A percentile compares a stretch with the other conserved stretches of the same genome.
Conservation (phyloP, 23 red algal species). For the Gracilaria gracilis region DNA sequence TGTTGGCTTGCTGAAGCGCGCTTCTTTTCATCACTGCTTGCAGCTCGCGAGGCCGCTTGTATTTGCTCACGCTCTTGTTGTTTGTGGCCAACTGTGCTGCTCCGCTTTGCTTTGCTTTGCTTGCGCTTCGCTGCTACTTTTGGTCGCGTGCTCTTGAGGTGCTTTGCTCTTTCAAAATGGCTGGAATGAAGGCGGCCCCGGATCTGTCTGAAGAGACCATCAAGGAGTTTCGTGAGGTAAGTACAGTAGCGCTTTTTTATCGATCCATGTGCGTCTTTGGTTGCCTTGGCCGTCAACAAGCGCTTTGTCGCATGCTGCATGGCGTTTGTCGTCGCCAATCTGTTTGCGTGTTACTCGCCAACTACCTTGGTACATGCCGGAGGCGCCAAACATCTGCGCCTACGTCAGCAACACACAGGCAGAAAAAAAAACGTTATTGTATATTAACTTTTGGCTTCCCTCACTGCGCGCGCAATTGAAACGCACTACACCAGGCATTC, state of each 20-base stretch:
- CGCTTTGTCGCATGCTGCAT: neutral
- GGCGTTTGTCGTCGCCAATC: neutral
- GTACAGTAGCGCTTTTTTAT: neutral
- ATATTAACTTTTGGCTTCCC: neutral
- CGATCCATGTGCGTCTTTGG: too few relatives aligned
- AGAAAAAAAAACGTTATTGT: neutral
- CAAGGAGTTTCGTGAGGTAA: conserved; percentile 80
- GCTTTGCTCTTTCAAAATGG: conserved; percentile 18
- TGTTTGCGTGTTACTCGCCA: conserved; percentile 16
- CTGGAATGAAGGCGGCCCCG: conserved; percentile 30
- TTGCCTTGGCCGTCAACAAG: too few relatives aligned
- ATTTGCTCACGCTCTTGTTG: too few relatives aligned
- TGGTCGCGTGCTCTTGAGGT: neutral
- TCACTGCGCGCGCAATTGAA: neutral
- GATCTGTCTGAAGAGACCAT: conserved; percentile 76
- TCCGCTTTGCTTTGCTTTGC: neutral
- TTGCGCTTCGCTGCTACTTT: neutral
- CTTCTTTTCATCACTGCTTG: too few relatives aligned
- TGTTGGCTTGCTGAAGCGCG: too few relatives aligned
- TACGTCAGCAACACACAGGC: neutral
- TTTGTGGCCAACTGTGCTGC: too few relatives aligned
- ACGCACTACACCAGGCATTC: conserved; percentile 58
- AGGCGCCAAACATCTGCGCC: neutral
- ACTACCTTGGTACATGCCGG: neutral
- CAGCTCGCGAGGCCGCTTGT: too few relatives aligned